phyloP scores from a whole-genome alignment of 208 protist species.

The Crithidia mellificae region DNA sequence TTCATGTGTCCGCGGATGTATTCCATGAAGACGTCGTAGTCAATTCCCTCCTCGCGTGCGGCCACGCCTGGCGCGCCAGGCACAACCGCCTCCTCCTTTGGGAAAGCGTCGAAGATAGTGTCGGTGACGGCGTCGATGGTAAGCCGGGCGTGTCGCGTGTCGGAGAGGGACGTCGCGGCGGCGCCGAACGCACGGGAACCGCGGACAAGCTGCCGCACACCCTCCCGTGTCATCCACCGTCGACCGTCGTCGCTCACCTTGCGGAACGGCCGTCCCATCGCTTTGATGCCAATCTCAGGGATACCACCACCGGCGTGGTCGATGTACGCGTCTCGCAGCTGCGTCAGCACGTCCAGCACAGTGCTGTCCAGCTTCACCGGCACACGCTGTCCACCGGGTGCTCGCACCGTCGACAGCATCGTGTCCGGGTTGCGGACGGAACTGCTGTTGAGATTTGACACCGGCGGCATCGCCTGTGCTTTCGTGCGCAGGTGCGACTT shows the following conservation, averaged over 20 bases:
- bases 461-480: constrained; percentile 27
- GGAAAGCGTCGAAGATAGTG: constrained; percentile 71
- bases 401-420: constrained; percentile 39
- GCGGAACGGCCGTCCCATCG: constrained; percentile 87
- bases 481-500: constrained; percentile 57
- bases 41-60: constrained; percentile 37
- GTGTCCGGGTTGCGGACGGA: constrained; percentile 44
- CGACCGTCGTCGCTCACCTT: constrained; percentile 64
- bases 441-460: constrained; percentile 33
- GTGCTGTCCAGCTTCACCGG: constrained; percentile 46
- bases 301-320: constrained; percentile 75
- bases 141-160: constrained; percentile 45
- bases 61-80: constrained; percentile 13
- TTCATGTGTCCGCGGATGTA: constrained; percentile 87
- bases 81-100: constrained; percentile 45
- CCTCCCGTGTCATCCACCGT: constrained; percentile 80
- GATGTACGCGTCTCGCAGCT: constrained; percentile 83
- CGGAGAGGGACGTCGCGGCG: constrained; percentile 24
- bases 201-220: constrained; percentile 70
- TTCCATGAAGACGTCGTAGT: constrained; percentile 89
- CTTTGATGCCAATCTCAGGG: constrained; percentile 90
- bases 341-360: constrained; percentile 45
- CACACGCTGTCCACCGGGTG: constrained; percentile 36
- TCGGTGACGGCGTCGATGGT: constrained; percentile 43
- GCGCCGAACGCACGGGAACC: constrained; percentile 65